Base-by-base conservation (phyloP, 1,139 yeast genomes). In the Sugiyamaella novakii region DNA sequence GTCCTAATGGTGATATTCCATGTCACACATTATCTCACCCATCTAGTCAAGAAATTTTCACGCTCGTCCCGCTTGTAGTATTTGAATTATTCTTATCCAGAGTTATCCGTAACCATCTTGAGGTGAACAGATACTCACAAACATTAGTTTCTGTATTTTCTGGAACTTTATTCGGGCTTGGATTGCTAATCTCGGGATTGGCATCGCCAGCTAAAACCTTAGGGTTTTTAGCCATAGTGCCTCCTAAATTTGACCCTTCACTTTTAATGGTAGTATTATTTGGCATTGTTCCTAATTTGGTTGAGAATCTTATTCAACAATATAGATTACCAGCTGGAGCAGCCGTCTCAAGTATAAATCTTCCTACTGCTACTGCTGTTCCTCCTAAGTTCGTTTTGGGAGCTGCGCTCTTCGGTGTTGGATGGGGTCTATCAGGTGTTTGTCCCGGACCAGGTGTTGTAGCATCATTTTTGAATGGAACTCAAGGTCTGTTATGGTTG, bases 401-500 rank as follows among this genome's bases (percentile, higher is more conserved):
- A 2, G 65, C 72, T 46, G 61, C 62, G 0, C 28, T 74, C 1
- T 75, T 75, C 54, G 79, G 79, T 3, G 19, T 71, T 7, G 79
- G 79, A 1, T 75, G 79, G 79, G 79, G 77, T 1, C 34, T 73
- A 2, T 57, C 70, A 0, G 79, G 79, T 1, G 61, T 74, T 7
- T 75, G 79, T 54, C 79, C 79, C 0, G 79, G 77, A 2, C 78
- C 79, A 7, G 79, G 74, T 5, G 51, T 71, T 1, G 34, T 68
- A 2, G 54, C 56, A 4, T 54, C 58, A 8, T 47, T 54, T 19
- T 47, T 58, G 27, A 57, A 59, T 41, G 63, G 63, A 1, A 11
- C 39, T 1, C 44, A 50, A 7, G 65, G 65, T 8, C 39, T 61
- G 5, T 34, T 46, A 7, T 62, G 64, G 64, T 41, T 62, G 3